Conservation (phyloP, 139 green algal species). For the Zygnema cylindricum region DNA sequence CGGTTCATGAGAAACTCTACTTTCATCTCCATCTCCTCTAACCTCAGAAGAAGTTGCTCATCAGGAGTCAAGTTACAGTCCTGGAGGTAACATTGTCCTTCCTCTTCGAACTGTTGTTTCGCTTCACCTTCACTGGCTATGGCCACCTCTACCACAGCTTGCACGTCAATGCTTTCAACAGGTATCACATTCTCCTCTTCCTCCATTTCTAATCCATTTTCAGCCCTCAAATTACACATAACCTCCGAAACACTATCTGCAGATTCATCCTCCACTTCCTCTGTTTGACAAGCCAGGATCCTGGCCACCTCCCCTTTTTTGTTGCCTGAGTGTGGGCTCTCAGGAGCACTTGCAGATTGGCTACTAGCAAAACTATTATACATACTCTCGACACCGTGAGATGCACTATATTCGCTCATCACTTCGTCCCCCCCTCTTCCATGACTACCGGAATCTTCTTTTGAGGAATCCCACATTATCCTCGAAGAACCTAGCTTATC, state of each 20-base stretch:
- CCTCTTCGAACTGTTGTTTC: not conserved
- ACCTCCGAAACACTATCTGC: not conserved
- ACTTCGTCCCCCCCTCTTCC: not conserved
- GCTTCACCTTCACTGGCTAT: not conserved
- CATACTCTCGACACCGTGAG: not conserved
- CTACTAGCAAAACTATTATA: not conserved
- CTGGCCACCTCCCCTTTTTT: not conserved
- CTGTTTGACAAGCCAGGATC: not conserved
- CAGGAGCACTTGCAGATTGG: not conserved
- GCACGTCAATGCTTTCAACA: not conserved
- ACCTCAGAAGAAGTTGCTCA: not conserved
- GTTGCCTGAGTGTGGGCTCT: not conserved
- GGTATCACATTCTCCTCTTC: not conserved
- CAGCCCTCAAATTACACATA: not conserved
- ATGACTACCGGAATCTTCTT: not conserved
- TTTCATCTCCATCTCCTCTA: not conserved
- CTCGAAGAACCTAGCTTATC: not conserved
- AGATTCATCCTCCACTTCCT: too few relatives aligned
- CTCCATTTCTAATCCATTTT: not conserved
- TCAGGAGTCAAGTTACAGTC: not conserved
- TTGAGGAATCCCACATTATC: not conserved
- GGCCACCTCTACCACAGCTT: not conserved
- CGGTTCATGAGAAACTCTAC: not conserved
- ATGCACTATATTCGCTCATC: not conserved
- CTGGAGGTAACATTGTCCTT: not conserved